Base-by-base conservation (phyloP, 371 early-diverging fungal species). In the Haplosporangium sp. region DNA sequence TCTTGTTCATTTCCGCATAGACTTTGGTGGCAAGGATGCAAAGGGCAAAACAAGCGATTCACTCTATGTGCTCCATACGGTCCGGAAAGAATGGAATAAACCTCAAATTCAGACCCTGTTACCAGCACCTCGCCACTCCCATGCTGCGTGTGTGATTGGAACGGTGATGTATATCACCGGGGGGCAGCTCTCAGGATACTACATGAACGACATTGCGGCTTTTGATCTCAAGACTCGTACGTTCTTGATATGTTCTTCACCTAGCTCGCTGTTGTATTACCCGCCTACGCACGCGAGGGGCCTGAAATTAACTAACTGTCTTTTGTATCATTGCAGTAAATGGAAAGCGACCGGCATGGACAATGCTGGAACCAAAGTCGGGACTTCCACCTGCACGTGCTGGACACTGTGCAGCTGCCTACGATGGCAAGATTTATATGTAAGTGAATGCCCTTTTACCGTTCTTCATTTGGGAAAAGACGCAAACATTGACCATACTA, bases 81-180 rank as follows among this genome's bases (percentile, higher is more conserved):
- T 65, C 45, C 81, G 79, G 36, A 83, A 82, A 54, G 83, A 86
- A 57, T 91, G 91, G 91, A 80, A 69, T 45, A 81, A 82, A 14
- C 73, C 86, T n/a, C 67, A 65, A 29, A 85, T 91, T 72, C 88
- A 88, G 47, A 90, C 89, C 1, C 77, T 81, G 48, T 67, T 82
- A 18, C 91, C 91, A 23, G 64, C 73, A 12, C 93, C 92, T 42
- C 88, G 94, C 62, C 88, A 86, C 64, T 90, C 91, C 18, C 94
- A 94, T 69, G 81, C 91, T 6, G 87, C 89, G 5, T 87, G 89
- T 42, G 80, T 87, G 42, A 73, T 86, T 23, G 90, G 90, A 7
- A 87, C 89, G 10, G 83, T 85, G 56, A 88, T 94, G 84, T 92
- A 88, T 64, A 82, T 94, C 55, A 90, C 88, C 81, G 93, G 94